Base-by-base conservation (phyloP, 306 rosid genomes). In the Vachellia collinsii region DNA sequence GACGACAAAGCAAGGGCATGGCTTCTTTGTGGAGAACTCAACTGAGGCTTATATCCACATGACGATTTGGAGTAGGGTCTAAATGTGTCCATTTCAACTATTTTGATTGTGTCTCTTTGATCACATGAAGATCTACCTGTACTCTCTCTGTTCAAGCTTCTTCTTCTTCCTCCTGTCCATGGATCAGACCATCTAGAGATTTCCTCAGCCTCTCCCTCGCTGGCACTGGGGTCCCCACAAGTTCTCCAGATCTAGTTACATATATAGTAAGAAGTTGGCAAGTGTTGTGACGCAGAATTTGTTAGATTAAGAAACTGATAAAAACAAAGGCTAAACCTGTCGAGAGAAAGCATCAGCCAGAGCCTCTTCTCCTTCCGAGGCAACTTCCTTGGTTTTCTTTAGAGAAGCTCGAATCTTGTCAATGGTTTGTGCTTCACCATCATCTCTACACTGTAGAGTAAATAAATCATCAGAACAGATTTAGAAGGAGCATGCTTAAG, bases 51-150 rank as follows among this genome's bases (percentile, higher is more conserved):
- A 11, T 86, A 61, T 62, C 72, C 61, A 29, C 43, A 44, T 22
- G 37, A 59, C 6, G 54, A 20, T 17, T 67, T 71, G 3, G 62
- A 80, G 80, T 66, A 77, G 19, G 89, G 89, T 63, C 77, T 75
- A 70, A 14, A 87, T 0, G 86, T 89, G 85, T 89, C 93, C 16
- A 89, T 85, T 81, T 87, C 91, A 67, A 87, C 93, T 38, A 88
- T 85, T 63, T 89, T 89, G 37, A 89, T 67, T 25, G 74, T 85
- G 39, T 83, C 83, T 79, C 87, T 81, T 42, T 85, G 88, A 56
- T 85, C 85, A 56, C 58, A 83, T 46, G 90, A 87, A 73, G 76
- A 75, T 83, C 92, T 87, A 37, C 86, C 80, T 51, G 44, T 71
- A 44, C 44, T 83, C 67, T 83, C 88, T 74, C 76, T 25, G n/a